Conservation (phyloP, 1,284 basidiomycete species). For the Sutorius eximius region DNA sequence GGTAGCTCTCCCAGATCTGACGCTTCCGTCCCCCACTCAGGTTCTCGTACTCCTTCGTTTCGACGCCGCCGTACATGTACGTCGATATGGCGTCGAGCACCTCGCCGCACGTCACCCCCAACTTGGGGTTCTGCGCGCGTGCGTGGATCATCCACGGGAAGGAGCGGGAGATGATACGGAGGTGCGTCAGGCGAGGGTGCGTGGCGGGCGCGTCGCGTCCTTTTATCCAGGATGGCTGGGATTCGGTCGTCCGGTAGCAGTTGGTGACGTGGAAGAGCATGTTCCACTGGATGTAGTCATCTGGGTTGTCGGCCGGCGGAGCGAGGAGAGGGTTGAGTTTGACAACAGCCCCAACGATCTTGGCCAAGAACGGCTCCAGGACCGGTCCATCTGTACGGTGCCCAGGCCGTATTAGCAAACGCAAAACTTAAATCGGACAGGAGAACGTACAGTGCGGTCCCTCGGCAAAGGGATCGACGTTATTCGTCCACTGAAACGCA, state of each 20-base stretch:
- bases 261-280: slow-evolving; percentile 65
- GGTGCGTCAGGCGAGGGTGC: slow-evolving; percentile 57
- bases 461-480: slow-evolving; percentile 32
- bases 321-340: slow-evolving; percentile 61
- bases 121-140: slow-evolving; percentile 43
- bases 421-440: not conserved
- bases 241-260: slow-evolving; percentile 61
- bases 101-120: slow-evolving; percentile 73
- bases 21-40: slow-evolving; percentile 38
- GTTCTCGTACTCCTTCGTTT: slow-evolving; percentile 50
- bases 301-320: slow-evolving; percentile 47
- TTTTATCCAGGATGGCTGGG: slow-evolving; percentile 61
- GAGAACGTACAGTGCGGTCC: slow-evolving; percentile 32
- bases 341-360: slow-evolving; percentile 47
- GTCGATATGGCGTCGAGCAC: slow-evolving; percentile 58
- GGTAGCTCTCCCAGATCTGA: slow-evolving; percentile 51
- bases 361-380: slow-evolving; percentile 57
- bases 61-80: slow-evolving; percentile 51
- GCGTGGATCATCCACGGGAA: slow-evolving; percentile 64
- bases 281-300: slow-evolving; percentile 66
- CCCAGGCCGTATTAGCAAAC: slow-evolving; percentile 12
- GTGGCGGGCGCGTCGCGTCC: slow-evolving; percentile 72
- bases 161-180: slow-evolving; percentile 52
- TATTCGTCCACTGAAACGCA: slow-evolving; percentile 29
- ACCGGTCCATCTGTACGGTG: slow-evolving; percentile 62